Evolutionary conservation across 2,329 filamentous ascomycete genomes (phyloP), one percentile per base, ranked within the genome.

Genomic region (Microcyclosporella mali): DNA sequence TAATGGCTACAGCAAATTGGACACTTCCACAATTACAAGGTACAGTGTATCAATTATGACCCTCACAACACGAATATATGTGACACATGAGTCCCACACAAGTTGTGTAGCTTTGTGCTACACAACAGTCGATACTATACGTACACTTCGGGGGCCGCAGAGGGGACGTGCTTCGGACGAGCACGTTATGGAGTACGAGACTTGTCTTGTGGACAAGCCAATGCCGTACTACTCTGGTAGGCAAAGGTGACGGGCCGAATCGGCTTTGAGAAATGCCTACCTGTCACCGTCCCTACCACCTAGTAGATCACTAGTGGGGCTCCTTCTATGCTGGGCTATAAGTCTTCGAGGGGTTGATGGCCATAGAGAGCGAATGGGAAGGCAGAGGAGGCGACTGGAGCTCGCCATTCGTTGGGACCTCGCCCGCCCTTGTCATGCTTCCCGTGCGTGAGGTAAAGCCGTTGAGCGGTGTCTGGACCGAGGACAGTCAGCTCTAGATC

Each of bases 291-390:
- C 21, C 14, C 21, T 25, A 25, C 21, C 21, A 25, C 21, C 9
- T 25, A 25, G 21, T 9, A 25, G 21, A 25, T 25, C 21, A 25
- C 21, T 25, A 37, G 44, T 49, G 46, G 49, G 41, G 29, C 28
- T 21, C 19, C 25, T 17, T 40, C 34, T 18, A 37, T 31, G 30
- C 33, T 33, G 21, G n/a, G n/a, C n/a, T n/a, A 25, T 4, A 9
- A 25, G 21, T 9, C 6, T 25, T 25, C 21, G 36, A 30, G 25
- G 38, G 44, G 25, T 34, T 41, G 41, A 47, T 30, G 18, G 37
- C 46, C 40, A 36, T 27, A 17, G 32, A 32, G 39, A 36, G 38
- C 50, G 46, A 50, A 52, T 52, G 39, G 50, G 42, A 47, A 35
- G 18, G 41, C 45, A 50, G 42, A 37, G 45, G 36, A 27, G 25